Evolutionary conservation across 495 filamentous ascomycete genomes (phyloP), one percentile per base, ranked within the genome.

Genomic region (Apodospora peruviana): DNA sequence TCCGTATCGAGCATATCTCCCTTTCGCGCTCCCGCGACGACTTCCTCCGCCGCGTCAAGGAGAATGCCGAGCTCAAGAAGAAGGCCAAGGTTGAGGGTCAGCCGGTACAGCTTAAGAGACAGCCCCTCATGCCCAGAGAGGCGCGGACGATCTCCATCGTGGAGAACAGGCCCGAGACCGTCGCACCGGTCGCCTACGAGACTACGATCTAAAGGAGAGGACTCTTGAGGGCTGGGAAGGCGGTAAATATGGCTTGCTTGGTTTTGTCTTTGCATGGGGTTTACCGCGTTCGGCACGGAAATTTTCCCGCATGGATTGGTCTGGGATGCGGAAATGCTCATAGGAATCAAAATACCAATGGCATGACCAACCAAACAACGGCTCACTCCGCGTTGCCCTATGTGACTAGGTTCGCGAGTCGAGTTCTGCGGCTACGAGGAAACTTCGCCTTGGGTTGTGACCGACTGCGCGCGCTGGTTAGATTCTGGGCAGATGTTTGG

Each of bases 1-100:
- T 98, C 76, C 90, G 93, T 68, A 78, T 97, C 73, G 93, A 98
- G 85, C 93, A 98, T 84, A 81, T 97, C 76, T 80, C 79, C 67
- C 85, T 85, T 62, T 96, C 91, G 60, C 85, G 91, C 66, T 95
- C 89, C 65, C 81, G 93, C 62, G 90, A 96, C 57, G 91, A 90
- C 65, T 97, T 97, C 82, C 77, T 98, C 67, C 84, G 81, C 71
- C 87, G 93, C 61, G 93, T 98, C 67, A 96, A 96, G 87, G 76
- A 80, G 68, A 98, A 97, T 75, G 89, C 89, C 60, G 81, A 78
- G 67, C 85, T 90, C 75, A 90, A 88, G 85, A 82, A 81, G 68
- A 74, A 93, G 82, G 88, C 91, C 61, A 96, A 95, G 84, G 81
- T 76, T 45, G 84, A 94, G 62, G 93, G 93, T 52, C 75, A 77